Evolutionary conservation across 179 eudicot species (phyloP).

Genomic region (Pouteria campechiana): DNA sequence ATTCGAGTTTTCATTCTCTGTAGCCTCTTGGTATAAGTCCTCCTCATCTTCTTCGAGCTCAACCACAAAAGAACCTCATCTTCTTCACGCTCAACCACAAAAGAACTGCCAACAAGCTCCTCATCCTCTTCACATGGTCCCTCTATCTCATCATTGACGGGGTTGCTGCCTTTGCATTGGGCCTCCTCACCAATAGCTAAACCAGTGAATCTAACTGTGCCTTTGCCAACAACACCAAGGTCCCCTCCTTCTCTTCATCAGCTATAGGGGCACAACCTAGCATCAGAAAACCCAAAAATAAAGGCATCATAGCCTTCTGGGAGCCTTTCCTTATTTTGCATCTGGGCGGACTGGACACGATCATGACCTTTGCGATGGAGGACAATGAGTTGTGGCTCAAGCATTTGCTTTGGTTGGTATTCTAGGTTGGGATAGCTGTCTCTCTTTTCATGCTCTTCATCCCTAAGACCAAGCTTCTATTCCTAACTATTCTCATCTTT

Average conservation of each 20-base stretch:
- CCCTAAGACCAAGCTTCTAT: constrained; percentile 4
- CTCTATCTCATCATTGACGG: constrained; percentile 12
- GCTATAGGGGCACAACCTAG: too few relatives aligned
- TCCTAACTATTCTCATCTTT: constrained; percentile 21
- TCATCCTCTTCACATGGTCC: constrained; percentile 8
- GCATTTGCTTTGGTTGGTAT: constrained; percentile 9
- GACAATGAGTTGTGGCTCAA: constrained; percentile 28
- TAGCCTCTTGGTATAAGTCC: constrained; percentile 14
- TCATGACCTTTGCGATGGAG: constrained; percentile 20
- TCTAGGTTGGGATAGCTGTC: constrained; percentile 3
- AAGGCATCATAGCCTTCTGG: constrained; percentile 13
- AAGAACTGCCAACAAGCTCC: background rate
- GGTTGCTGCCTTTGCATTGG: constrained; percentile 11
- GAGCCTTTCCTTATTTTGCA: constrained; percentile 23
- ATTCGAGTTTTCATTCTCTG: constrained; percentile 7
- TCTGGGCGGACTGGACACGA: constrained; percentile 31
- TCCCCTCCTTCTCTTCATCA: too few relatives aligned
- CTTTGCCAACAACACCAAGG: background rate
- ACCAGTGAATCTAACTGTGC: too few relatives aligned
- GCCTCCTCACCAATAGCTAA: constrained; percentile 11
- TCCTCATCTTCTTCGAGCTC: constrained; percentile 10
- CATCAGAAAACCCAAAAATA: too few relatives aligned
- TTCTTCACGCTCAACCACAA: constrained; percentile 24
- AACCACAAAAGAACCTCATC: too few relatives aligned
- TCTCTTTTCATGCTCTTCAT: constrained; percentile 15